Base-by-base conservation (phyloP, 352 stramenopile species). In the Pythium folliculosum region DNA sequence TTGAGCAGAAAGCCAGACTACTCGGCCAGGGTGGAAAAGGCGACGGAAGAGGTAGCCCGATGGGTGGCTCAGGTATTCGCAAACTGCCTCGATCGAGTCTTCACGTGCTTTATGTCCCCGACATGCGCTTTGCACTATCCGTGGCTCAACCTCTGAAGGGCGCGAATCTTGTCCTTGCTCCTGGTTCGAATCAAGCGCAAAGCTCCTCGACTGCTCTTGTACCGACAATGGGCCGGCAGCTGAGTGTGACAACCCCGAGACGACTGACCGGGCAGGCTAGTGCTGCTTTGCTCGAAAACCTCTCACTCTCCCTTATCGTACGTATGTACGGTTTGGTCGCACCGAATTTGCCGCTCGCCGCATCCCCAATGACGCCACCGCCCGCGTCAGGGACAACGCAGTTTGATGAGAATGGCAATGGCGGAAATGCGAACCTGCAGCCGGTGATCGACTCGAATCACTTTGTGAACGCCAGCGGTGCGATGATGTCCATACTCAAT, bases 271-370 rank as follows among this genome's bases (percentile, higher is more conserved):
- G 64, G 1, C 64, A 67, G 23, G 32, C 63, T 7, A 72, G 67
- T 4, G 63, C 72, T 22, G 65, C 74, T 14, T 76, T 86, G 9
- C 67, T 94, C 49, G 88, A 94, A 44, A 94, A 88, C 43, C 57
- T 96, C 12, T 90, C 86, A 0, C 67, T 94, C 17, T 83, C 83
- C 1, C 68, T 91, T 9, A 87, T 96, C 23, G 80, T 92, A 45
- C 88, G 88, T 43, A 91, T 94, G 82, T 96, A 96, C 58, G 89
- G 86, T 12, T 76, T 96, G 1, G 81, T 91, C 37, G 78, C 86
- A 14, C 85, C 85, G 37, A 90, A 84, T 43, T 76, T 88, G 13
- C 81, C 81, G 12, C 73, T 91, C 27, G 73, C 78, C 6, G 73
- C 82, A 13, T 75, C 76, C 16, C 69, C 78, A 14, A 77, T 85